A percentile compares a stretch with the other conserved stretches of the same genome.
phyloP scores from a whole-genome alignment of 495 filamentous ascomycete genomes.

The Articulospora tetracladia region DNA sequence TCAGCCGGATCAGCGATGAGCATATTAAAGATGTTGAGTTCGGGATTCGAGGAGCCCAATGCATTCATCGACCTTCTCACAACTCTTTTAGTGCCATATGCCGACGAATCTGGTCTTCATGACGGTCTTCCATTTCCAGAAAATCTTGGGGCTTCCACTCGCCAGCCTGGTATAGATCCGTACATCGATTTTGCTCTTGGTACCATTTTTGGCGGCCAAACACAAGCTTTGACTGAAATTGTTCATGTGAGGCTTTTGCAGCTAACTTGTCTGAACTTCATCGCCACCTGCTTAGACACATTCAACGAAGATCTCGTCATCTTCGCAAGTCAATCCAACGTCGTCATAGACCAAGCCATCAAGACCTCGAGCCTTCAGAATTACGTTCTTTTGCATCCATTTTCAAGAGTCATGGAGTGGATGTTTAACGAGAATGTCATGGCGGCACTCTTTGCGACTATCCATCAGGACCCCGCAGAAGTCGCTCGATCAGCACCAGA shows the following conservation, averaged over 20 bases:
- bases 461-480: slow-evolving; percentile 65
- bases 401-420: slow-evolving; percentile 93
- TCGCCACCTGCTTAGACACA: slow-evolving; percentile 63
- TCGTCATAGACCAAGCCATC: slow-evolving; percentile 69
- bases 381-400: slow-evolving; percentile 86
- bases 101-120: slow-evolving; percentile 53
- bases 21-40: slow-evolving; percentile 45
- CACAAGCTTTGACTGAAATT: slow-evolving; percentile 55
- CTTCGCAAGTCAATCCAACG: slow-evolving; percentile 68
- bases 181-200: slow-evolving; percentile 89
- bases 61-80: slow-evolving; percentile 74
- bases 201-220: slow-evolving; percentile 59
- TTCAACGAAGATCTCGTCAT: slow-evolving; percentile 93
- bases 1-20: slow-evolving; percentile 7
- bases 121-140: slow-evolving; percentile 86
- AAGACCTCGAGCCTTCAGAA: slow-evolving; percentile 62
- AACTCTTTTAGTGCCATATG: slow-evolving; percentile 59
- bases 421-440: slow-evolving; percentile 91
- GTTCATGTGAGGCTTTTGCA: slow-evolving; percentile 66
- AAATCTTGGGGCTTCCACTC: slow-evolving; percentile 69
- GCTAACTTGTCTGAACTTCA: slow-evolving; percentile 75
- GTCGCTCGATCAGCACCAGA: slow-evolving; percentile 62
- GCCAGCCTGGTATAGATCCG: slow-evolving; percentile 82
- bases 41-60: slow-evolving; percentile 75
- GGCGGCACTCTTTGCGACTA: slow-evolving; percentile 66